These are phyloP conservation scores for Xylaria cubensis DNA, from an alignment of 495 filamentous ascomycete genomes.

Conservation along the genomic window DNA sequence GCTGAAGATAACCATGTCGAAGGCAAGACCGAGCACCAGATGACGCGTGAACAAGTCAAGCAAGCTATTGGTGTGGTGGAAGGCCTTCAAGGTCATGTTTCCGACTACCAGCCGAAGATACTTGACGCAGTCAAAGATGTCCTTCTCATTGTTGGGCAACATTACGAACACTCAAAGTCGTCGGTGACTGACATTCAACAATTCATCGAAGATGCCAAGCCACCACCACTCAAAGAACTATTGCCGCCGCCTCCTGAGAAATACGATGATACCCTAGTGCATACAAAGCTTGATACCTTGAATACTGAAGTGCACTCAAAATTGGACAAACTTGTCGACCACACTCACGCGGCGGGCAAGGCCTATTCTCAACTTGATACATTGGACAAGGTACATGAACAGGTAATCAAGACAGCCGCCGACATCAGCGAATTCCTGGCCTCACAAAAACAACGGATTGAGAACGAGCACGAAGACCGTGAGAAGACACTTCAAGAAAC, in stretches of 20 bases:
- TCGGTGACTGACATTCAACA: conserved; percentile 56
- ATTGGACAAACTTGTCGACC: conserved; percentile 80
- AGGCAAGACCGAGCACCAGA: conserved; percentile 74
- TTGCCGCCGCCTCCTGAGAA: conserved; percentile 51
- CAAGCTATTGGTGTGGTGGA: conserved; percentile 74
- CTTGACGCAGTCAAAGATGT: conserved; percentile 82
- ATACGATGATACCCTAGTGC: conserved; percentile 45
- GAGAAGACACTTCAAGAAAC: conserved; percentile 84
- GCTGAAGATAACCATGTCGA: conserved; percentile 78
- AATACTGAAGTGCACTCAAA: conserved; percentile 68
- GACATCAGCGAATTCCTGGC: conserved; percentile 87
- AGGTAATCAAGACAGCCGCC: conserved; percentile 84
- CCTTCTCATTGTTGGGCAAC: conserved; percentile 77
- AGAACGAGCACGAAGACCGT: conserved; percentile 78
- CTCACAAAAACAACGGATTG: conserved; percentile 76
- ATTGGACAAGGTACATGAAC: conserved; percentile 86
- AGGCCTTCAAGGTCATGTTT: conserved; percentile 73
- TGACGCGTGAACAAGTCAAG: conserved; percentile 76
- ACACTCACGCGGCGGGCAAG: conserved; percentile 63
- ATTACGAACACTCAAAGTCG: conserved; percentile 74
- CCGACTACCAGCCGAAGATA: conserved; percentile 84
- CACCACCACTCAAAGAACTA: conserved; percentile 46
- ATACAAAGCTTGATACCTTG: conserved; percentile 42
- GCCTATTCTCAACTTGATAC: conserved; percentile 70
- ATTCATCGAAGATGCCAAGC: conserved; percentile 59